Conservation (phyloP, 495 filamentous ascomycete genomes). For the Elasticomyces elasticus region DNA sequence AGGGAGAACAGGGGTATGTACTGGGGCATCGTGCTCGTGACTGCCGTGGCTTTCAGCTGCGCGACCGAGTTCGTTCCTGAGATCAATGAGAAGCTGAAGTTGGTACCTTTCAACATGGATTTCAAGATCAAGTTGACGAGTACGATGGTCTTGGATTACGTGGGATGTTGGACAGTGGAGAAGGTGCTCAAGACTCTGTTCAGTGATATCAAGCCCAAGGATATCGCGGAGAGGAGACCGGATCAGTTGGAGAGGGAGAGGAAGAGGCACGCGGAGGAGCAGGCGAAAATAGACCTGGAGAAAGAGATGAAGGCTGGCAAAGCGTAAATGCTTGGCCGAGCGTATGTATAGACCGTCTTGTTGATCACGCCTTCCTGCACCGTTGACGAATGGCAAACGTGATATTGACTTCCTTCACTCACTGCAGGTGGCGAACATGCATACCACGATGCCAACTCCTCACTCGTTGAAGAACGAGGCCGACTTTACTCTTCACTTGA, state of each 20-base stretch:
- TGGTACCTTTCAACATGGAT: constrained; percentile 83
- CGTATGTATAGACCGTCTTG: constrained; percentile 1
- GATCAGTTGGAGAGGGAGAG: constrained; percentile 80
- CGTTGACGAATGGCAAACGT: too few relatives aligned
- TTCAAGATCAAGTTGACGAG: constrained; percentile 82
- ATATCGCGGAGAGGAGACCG: constrained; percentile 75
- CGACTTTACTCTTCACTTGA: too few relatives aligned
- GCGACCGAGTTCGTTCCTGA: constrained; percentile 94
- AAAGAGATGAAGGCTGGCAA: constrained; percentile 17
- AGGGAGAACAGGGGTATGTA: constrained; percentile 97
- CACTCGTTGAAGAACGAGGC: too few relatives aligned
- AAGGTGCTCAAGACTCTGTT: constrained; percentile 75
- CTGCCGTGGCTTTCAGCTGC: constrained; percentile 85
- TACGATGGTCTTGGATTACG: constrained; percentile 83
- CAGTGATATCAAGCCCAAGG: constrained; percentile 86
- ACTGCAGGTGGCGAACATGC: too few relatives aligned
- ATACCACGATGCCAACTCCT: too few relatives aligned
- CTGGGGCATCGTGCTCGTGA: constrained; percentile 82
- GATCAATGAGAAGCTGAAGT: constrained; percentile 82
- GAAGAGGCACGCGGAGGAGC: constrained; percentile 54
- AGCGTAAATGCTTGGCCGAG: constrained; percentile 1
- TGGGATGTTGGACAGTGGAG: constrained; percentile 81
- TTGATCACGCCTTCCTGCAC: background rate
- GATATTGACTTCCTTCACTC: too few relatives aligned
- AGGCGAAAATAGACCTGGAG: constrained; percentile 25